Evolutionary conservation across 1,139 yeast species (phyloP), one percentile per base, ranked within the genome.

Genomic region (Hanseniaspora sp.): DNA sequence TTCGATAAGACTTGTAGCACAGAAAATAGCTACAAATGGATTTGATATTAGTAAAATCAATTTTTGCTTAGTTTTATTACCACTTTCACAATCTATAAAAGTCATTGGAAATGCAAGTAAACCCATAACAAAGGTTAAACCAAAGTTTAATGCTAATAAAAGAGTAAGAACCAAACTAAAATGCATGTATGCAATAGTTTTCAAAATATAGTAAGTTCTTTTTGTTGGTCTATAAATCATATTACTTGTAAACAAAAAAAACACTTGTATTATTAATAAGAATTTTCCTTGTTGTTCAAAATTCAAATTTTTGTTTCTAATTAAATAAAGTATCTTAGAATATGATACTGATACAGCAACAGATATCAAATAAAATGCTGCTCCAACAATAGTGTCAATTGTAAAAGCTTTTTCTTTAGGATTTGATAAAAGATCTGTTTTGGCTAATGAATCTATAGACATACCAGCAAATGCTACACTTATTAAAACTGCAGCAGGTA

Each of bases 401-500:
- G 9, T n/a, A 46, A 6, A 49, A 13, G 31, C 52, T 51, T 28
- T 33, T 15, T 33, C 39, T 41, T 33, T 9, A 15, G 31, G 23
- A 33, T 35, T 17, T 3, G 37, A 38, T n/a, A 53, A 18, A 18
- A 48, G 7, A 15, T 40, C 68, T 52, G 77, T 73, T 56, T 76
- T 77, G 52, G 85, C 63, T 42, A 81, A 64, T 15, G 79, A 70
- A 60, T 84, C 78, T 46, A 86, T 69, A 0, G 96, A 78, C 62
- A 87, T 80, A 40, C 88, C 60, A 0, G 88, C 81, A 71, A 78
- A 90, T 5, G 88, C 71, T 9, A 78, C 76, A 1, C 95, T 85
- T 8, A 85, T 69, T 30, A 86, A 70, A 52, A 84, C 82, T 0
- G 95, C 95, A 1, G 94, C 75, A 1, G 97, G 98, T 53, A 94